Percentiles rank a stretch among this genome's conserved stretches.
Evolutionary conservation across 257 asterid species (phyloP).

Genomic region (Plantago major): DNA sequence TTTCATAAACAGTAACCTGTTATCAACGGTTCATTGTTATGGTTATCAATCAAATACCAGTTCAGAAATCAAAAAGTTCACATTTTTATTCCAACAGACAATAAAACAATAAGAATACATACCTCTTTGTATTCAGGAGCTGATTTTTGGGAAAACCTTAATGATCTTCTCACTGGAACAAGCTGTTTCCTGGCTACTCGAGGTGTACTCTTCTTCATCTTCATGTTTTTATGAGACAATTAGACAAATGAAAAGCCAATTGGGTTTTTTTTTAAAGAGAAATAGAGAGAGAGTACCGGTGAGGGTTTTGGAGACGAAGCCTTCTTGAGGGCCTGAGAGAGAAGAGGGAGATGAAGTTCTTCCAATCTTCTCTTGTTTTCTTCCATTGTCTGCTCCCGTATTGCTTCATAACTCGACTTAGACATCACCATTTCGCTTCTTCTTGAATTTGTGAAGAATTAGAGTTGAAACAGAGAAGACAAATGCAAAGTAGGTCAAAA

Average conservation of each 20-base stretch:
- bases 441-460: not conserved
- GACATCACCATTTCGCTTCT: slow-evolving; percentile 50
- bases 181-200: slow-evolving; percentile 56
- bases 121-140: slow-evolving; percentile 72
- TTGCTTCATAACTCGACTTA: slow-evolving; percentile 50
- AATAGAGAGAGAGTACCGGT: slow-evolving; percentile 39
- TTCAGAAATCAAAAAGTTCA: not conserved
- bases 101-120: not conserved
- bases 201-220: slow-evolving; percentile 71
- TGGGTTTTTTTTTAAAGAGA: not conserved
- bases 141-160: slow-evolving; percentile 52
- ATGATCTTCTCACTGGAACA: slow-evolving; percentile 80
- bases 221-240: slow-evolving; percentile 11
- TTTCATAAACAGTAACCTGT: slow-evolving; percentile 61
- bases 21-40: slow-evolving; percentile 1
- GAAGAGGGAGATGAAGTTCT: slow-evolving; percentile 75
- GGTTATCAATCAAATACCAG: not conserved
- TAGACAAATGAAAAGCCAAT: too few species aligned
- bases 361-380: slow-evolving; percentile 89
- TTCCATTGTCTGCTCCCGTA: slow-evolving; percentile 64
- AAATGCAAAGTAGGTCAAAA: not conserved
- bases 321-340: slow-evolving; percentile 56
- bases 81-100: not conserved
- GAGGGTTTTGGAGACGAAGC: slow-evolving; percentile 70
- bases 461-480: not conserved